Conservation (phyloP, 2,329 filamentous ascomycete species). For the Bipolaris cookei region DNA sequence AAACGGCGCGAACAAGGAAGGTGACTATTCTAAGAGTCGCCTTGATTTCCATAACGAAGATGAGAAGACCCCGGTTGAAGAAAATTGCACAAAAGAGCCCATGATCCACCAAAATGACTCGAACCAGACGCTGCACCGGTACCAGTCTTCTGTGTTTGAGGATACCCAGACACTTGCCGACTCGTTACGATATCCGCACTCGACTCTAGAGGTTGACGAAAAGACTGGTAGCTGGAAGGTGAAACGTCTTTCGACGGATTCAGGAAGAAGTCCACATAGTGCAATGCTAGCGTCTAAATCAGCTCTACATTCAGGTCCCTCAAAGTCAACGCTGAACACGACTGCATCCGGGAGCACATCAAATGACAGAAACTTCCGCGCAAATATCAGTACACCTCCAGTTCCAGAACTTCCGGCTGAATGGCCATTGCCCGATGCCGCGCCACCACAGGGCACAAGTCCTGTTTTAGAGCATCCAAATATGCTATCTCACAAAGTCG, state of each 20-base stretch:
- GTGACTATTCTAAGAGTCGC: constrained; percentile 37
- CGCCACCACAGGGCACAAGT: constrained; percentile 19
- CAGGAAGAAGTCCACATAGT: constrained; percentile 16
- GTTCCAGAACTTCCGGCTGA: constrained; percentile 34
- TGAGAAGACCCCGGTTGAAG: constrained; percentile 30
- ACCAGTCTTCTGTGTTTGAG: constrained; percentile 40
- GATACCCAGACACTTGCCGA: constrained; percentile 43
- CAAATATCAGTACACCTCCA: constrained; percentile 29
- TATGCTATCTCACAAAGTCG: constrained; percentile 11
- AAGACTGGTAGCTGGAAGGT: constrained; percentile 44
- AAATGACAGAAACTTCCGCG: constrained; percentile 25
- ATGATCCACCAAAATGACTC: constrained; percentile 27
- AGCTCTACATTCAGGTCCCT: not conserved
- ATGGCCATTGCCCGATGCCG: constrained; percentile 35
- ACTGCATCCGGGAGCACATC: constrained; percentile 19
- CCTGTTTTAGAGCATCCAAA: constrained; percentile 24
- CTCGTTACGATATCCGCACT: constrained; percentile 41
- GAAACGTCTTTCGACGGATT: constrained; percentile 34
- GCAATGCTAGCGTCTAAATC: constrained; percentile 24
- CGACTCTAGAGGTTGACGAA: constrained; percentile 41
- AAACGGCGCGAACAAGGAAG: constrained; percentile 64
- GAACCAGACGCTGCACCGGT: constrained; percentile 39
- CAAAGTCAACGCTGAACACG: constrained; percentile 17
- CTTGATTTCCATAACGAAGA: constrained; percentile 29
- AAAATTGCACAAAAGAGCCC: constrained; percentile 6